Evolutionary conservation across 306 rosid species (phyloP).

Genomic region (Cyclanthera cordifolia): DNA sequence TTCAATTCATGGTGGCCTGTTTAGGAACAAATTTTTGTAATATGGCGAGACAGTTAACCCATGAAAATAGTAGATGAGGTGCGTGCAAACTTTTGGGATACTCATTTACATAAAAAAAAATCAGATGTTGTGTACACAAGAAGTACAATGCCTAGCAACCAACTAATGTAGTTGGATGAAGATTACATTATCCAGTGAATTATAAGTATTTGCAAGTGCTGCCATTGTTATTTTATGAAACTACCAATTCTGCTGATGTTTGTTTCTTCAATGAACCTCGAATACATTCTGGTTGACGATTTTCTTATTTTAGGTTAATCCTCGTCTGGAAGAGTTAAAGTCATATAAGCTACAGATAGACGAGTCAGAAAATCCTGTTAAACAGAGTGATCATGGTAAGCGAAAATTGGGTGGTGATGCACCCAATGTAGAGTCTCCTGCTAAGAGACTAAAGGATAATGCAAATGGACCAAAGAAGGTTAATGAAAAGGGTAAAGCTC

Average conservation of each 20-base stretch:
- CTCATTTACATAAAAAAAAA: neutral
- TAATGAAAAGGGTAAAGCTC: constrained; percentile 33
- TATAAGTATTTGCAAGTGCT: neutral
- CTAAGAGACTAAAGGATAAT: constrained; percentile 51
- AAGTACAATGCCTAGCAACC: neutral
- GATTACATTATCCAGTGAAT: neutral
- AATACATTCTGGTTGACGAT: neutral
- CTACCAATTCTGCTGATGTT: neutral
- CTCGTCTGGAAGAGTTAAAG: constrained; percentile 64
- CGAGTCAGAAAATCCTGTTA: constrained; percentile 39
- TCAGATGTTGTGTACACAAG: neutral
- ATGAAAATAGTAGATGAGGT: too few relatives aligned
- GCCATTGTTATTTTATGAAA: neutral
- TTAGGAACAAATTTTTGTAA: too few relatives aligned
- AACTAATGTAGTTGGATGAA: neutral
- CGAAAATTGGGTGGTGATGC: constrained; percentile 49
- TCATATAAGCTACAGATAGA: constrained; percentile 58
- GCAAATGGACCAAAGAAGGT: constrained; percentile 33
- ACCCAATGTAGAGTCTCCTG: constrained; percentile 34
- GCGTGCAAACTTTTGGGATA: too few relatives aligned
- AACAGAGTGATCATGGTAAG: constrained; percentile 50
- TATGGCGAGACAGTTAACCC: too few relatives aligned
- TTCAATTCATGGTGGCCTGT: too few relatives aligned
- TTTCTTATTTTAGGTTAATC: constrained; percentile 39
- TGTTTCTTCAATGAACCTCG: neutral